phyloP scores from a whole-genome alignment of 1,284 basidiomycete species.

The Termitomyces sp. region DNA sequence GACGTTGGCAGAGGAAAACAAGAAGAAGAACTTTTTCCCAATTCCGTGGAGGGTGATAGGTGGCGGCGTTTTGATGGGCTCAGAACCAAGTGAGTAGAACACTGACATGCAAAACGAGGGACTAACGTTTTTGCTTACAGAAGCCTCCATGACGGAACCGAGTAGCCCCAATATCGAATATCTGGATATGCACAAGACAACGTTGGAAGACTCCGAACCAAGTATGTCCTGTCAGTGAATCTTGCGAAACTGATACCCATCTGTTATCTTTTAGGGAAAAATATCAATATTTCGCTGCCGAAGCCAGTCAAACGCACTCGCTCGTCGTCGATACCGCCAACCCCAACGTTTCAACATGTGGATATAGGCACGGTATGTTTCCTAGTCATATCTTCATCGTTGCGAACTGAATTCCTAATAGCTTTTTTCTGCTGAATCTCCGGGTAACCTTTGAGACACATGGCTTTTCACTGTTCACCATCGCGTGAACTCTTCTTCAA shows the following conservation, averaged over 20 bases:
- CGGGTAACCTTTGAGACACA: slow-evolving; percentile 27
- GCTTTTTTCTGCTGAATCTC: slow-evolving; percentile 41
- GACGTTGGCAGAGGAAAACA: slow-evolving; percentile 27
- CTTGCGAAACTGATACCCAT: not conserved
- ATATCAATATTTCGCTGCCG: slow-evolving; percentile 7
- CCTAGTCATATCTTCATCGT: not conserved
- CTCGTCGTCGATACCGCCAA: slow-evolving; percentile 36
- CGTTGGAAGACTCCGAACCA: not conserved
- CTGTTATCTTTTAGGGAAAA: not conserved
- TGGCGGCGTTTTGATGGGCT: slow-evolving; percentile 42
- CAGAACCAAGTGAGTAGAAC: slow-evolving; percentile 13
- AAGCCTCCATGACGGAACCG: not conserved
- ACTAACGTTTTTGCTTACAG: not conserved
- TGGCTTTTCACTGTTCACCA: not conserved
- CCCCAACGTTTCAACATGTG: slow-evolving; percentile 31
- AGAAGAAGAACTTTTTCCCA: slow-evolving; percentile 41
- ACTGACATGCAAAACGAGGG: not conserved
- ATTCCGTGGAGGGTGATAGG: slow-evolving; percentile 50
- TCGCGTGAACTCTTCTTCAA: not conserved
- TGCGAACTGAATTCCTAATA: slow-evolving; percentile 11
- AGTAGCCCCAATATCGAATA: not conserved
- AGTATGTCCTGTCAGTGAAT: not conserved
- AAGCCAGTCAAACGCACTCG: slow-evolving; percentile 25
- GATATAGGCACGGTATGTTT: slow-evolving; percentile 28
- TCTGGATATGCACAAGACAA: not conserved